phyloP scores from a whole-genome alignment of 176 grass and related monocot species.

The Juncus inflexus region DNA sequence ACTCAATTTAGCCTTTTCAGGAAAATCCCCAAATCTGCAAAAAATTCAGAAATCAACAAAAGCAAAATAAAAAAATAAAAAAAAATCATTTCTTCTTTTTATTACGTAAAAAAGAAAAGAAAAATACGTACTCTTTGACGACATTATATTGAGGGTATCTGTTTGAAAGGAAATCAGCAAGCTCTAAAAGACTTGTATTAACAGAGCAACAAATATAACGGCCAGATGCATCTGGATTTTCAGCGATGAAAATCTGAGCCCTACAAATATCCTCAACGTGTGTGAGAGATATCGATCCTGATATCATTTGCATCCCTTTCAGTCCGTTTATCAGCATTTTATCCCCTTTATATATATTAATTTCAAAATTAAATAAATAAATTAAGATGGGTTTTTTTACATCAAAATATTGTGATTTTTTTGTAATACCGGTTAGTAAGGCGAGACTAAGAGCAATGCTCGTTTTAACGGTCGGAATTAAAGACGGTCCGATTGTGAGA shows the following conservation, averaged over 20 bases:
- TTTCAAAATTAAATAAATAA: background rate
- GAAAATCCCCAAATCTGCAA: conserved; percentile 36
- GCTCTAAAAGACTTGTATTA: conserved; percentile 35
- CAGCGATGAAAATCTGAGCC: conserved; percentile 58
- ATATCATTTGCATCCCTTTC: conserved; percentile 31
- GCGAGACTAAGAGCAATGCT: conserved; percentile 34
- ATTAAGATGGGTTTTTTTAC: background rate
- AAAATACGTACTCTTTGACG: conserved; percentile 23
- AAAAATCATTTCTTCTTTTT: background rate
- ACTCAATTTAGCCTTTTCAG: conserved; percentile 32
- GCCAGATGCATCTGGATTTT: conserved; percentile 27
- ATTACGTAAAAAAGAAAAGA: background rate
- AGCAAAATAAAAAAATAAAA: background rate
- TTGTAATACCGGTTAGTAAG: conserved; percentile 42
- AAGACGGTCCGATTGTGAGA: conserved; percentile 33
- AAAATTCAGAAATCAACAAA: background rate
- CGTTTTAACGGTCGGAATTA: background rate
- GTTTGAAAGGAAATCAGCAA: conserved; percentile 32
- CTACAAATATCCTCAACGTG: conserved; percentile 61
- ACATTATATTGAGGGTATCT: conserved; percentile 62
- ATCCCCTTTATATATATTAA: conserved; percentile 33
- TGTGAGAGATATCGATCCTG: conserved; percentile 31
- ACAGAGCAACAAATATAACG: conserved; percentile 58
- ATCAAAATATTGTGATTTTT: background rate
- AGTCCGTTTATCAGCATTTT: conserved; percentile 30